Evolutionary conservation across 1,139 yeast species (phyloP).

Genomic region (Hansenula lynferdii): DNA sequence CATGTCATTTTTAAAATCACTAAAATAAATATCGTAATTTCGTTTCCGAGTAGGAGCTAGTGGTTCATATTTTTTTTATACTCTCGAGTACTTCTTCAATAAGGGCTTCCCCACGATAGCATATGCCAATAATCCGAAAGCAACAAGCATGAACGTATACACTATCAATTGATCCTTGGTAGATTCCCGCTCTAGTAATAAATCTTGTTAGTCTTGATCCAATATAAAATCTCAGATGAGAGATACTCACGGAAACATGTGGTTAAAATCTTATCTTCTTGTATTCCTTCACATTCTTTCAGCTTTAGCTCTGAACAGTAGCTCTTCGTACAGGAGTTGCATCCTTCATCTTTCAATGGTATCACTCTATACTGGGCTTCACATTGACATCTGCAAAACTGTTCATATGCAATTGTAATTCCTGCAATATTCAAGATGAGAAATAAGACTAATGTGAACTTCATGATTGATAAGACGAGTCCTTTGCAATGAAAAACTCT

Average conservation of each 20-base stretch:
- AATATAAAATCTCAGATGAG: neutral
- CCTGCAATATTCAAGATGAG: constrained; percentile 3
- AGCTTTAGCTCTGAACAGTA: constrained; percentile 32
- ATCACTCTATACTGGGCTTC: constrained; percentile 26
- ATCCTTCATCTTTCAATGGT: constrained; percentile 29
- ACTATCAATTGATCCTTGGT: constrained; percentile 51
- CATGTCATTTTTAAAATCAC: too few species aligned
- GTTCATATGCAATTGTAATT: constrained; percentile 23
- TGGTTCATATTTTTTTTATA: too few species aligned
- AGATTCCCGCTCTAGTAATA: constrained; percentile 43
- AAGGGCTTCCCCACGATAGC: constrained; percentile 14
- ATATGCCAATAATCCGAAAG: constrained; percentile 35
- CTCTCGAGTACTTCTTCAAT: too few species aligned
- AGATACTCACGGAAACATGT: constrained; percentile 45
- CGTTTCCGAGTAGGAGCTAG: too few species aligned
- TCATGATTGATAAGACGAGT: too few species aligned
- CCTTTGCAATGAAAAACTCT: too few species aligned
- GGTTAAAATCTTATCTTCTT: constrained; percentile 35
- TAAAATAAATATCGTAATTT: too few species aligned
- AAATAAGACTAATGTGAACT: neutral
- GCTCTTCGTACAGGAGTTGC: constrained; percentile 35
- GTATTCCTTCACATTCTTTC: constrained; percentile 28
- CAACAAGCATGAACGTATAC: constrained; percentile 40
- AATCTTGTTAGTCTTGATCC: too few species aligned
- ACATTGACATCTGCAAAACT: constrained; percentile 41